phyloP scores from a whole-genome alignment of 805 yeast species.

The Lipomyces orientalis region DNA sequence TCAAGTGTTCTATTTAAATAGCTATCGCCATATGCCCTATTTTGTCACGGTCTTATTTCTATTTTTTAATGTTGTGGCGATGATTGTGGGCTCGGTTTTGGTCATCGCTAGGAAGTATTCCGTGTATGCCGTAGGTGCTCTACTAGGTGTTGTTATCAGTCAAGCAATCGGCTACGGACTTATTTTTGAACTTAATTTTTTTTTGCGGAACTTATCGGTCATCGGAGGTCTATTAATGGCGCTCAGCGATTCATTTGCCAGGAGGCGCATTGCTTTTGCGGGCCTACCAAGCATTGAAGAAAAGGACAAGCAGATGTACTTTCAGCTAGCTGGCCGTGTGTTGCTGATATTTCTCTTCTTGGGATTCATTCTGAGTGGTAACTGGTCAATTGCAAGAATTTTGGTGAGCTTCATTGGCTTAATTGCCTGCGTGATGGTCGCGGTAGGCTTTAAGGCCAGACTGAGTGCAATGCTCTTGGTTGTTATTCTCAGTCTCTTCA shows the following conservation, averaged over 20 bases:
- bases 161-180: constrained; percentile 92
- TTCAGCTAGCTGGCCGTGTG: constrained; percentile 85
- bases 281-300: constrained; percentile 35
- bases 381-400: constrained; percentile 70
- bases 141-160: constrained; percentile 70
- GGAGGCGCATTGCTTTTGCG: constrained; percentile 55
- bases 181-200: constrained; percentile 77
- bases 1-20: constrained; percentile 82
- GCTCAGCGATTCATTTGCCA: constrained; percentile 81
- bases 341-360: constrained; percentile 82
- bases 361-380: constrained; percentile 78
- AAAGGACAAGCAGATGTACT: constrained; percentile 77
- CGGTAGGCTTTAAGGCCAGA: constrained; percentile 91
- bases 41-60: constrained; percentile 79
- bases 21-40: constrained; percentile 77
- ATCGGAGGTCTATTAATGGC: constrained; percentile 92
- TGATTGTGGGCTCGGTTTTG: constrained; percentile 74
- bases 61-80: constrained; percentile 63
- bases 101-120: constrained; percentile 73
- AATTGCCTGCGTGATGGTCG: constrained; percentile 73
- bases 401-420: constrained; percentile 73
- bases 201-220: constrained; percentile 85
- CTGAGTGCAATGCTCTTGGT: constrained; percentile 76
- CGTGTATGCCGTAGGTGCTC: constrained; percentile 69
- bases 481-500: constrained; percentile 72